These are phyloP conservation scores for Aureobasidium sp. DNA, from an alignment of 2,329 filamentous ascomycete genomes.

Conservation along the genomic window DNA sequence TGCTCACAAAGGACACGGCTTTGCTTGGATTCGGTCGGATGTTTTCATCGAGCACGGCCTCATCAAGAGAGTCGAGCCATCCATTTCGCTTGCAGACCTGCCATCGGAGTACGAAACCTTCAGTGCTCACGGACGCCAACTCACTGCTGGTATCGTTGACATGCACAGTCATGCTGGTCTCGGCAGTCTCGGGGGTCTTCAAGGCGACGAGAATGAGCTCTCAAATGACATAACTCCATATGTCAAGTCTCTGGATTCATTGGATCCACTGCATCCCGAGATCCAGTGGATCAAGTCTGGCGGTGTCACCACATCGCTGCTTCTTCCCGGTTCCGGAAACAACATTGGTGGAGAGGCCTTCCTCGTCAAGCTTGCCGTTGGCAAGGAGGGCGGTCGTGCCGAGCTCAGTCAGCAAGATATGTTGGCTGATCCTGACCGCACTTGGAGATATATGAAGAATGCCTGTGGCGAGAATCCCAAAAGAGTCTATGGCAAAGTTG, in stretches of 20 bases:
- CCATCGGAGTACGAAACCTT: slow-evolving; percentile 46
- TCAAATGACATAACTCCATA: slow-evolving; percentile 60
- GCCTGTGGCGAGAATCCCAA: slow-evolving; percentile 67
- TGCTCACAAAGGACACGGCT: slow-evolving; percentile 53
- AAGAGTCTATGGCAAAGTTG: slow-evolving; percentile 50
- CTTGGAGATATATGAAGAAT: slow-evolving; percentile 70
- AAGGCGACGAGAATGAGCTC: slow-evolving; percentile 58
- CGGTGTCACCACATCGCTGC: slow-evolving; percentile 61
- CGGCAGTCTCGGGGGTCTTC: slow-evolving; percentile 48
- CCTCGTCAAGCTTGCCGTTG: slow-evolving; percentile 61
- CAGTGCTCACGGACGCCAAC: slow-evolving; percentile 53
- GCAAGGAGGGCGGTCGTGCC: slow-evolving; percentile 50
- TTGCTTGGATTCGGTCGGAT: slow-evolving; percentile 54
- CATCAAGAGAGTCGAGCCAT: slow-evolving; percentile 47
- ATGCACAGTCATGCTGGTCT: slow-evolving; percentile 65
- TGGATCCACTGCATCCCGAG: slow-evolving; percentile 58
- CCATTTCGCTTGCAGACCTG: slow-evolving; percentile 39
- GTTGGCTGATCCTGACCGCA: slow-evolving; percentile 58
- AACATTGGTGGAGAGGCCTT: slow-evolving; percentile 67
- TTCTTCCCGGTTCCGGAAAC: slow-evolving; percentile 63
- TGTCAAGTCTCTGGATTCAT: slow-evolving; percentile 58
- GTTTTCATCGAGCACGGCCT: slow-evolving; percentile 56
- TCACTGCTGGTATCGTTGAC: slow-evolving; percentile 63
- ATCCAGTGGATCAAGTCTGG: slow-evolving; percentile 65
- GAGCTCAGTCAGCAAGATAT: slow-evolving; percentile 59